Percentiles rank a stretch among this genome's conserved stretches.
Conservation (phyloP, 2,329 filamentous ascomycete genomes). For the Botryotinia convoluta region DNA sequence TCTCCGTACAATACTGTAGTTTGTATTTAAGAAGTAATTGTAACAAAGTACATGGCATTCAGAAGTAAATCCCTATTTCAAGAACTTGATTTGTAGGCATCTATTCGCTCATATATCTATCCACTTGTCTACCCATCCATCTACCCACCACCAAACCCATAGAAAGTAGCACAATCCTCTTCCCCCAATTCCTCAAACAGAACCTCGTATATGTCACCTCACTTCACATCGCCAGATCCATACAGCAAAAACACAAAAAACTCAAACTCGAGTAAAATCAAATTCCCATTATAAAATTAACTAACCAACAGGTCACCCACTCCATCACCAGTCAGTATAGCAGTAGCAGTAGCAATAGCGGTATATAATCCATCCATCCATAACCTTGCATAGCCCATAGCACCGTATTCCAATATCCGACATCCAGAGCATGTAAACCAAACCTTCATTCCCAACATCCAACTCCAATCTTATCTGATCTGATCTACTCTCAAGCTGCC, state of each 20-base stretch:
- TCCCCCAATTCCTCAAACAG: neutral
- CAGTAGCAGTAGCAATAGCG: neutral
- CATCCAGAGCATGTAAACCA: neutral
- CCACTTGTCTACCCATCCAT: neutral
- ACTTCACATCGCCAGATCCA: neutral
- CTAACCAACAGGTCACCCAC: neutral
- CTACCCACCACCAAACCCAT: neutral
- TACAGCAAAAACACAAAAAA: neutral
- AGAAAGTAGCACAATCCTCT: neutral
- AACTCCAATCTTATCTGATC: neutral
- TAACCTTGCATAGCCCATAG: neutral
- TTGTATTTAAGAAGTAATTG: neutral
- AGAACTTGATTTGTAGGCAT: neutral
- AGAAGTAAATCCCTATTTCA: neutral
- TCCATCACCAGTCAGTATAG: no score
- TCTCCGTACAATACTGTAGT: neutral
- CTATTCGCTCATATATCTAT: neutral
- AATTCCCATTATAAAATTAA: neutral
- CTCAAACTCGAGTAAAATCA: neutral
- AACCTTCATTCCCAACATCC: neutral
- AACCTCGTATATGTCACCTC: neutral
- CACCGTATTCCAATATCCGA: neutral
- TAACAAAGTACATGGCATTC: neutral
- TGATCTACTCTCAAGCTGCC: neutral
- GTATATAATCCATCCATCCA: neutral